Evolutionary conservation across 768 basidiomycete species (phyloP).

Genomic region (Suillus occidentalis): DNA sequence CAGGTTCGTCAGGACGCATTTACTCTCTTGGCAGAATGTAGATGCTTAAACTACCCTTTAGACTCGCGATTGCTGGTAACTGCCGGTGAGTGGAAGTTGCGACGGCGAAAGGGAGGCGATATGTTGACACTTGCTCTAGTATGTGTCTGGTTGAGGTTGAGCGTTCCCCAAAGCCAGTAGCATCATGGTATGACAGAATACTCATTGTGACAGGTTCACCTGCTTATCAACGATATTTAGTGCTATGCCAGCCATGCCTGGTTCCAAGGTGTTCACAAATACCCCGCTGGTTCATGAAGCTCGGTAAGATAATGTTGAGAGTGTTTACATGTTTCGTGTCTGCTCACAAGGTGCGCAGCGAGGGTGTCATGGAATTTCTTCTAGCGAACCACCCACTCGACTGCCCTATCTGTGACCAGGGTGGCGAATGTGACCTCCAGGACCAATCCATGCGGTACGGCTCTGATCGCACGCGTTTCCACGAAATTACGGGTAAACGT

Average conservation of each 20-base stretch:
- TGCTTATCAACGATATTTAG: conserved; percentile 36
- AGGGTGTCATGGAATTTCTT: conserved; percentile 99
- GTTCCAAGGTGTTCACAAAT: conserved; percentile 90
- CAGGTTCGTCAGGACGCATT: conserved; percentile 44
- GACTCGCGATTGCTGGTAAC: conserved; percentile 96
- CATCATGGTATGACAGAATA: conserved; percentile 68
- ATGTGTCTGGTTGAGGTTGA: conserved; percentile 99
- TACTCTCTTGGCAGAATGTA: conserved; percentile 6
- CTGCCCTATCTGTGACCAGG: conserved; percentile 98
- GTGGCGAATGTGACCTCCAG: conserved; percentile 97
- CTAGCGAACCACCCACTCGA: conserved; percentile 97
- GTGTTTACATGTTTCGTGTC: not conserved
- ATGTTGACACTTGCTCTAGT: conserved; percentile 38
- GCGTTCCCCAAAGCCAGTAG: conserved; percentile 91
- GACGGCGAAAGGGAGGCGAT: conserved; percentile 4
- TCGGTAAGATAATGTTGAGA: conserved; percentile 44
- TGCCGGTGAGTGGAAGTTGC: conserved; percentile 66
- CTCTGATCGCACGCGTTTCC: conserved; percentile 95
- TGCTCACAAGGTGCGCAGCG: conserved; percentile 45
- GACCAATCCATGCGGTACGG: conserved; percentile 99
- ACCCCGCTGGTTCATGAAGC: conserved; percentile 89
- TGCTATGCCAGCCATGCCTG: conserved; percentile 98
- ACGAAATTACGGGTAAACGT: conserved; percentile 97
- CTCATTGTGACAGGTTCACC: not conserved
- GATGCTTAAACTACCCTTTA: conserved; percentile 23